Evolutionary conservation across 257 asterid species (phyloP).

Genomic region (Solanum habrochaites): DNA sequence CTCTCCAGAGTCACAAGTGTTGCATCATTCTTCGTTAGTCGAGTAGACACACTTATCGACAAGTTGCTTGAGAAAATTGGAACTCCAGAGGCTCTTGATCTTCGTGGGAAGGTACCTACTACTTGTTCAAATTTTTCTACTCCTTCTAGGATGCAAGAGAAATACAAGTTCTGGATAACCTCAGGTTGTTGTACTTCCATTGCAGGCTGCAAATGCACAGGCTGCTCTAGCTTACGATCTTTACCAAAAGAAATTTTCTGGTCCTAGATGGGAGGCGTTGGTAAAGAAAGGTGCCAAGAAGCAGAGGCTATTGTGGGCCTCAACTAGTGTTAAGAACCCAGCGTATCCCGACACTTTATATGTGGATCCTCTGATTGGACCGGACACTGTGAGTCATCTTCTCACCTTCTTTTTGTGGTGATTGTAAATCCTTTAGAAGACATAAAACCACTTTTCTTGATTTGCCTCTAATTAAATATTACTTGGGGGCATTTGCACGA

Average conservation of each 20-base stretch:
- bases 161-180: background rate
- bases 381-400: conserved; percentile 72
- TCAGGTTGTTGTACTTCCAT: background rate
- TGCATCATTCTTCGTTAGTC: conserved; percentile 95
- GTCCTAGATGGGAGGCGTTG: conserved; percentile 98
- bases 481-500: background rate
- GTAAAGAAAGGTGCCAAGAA: conserved; percentile 98
- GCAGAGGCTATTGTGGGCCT: conserved; percentile 98
- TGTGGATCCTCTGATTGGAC: conserved; percentile 99
- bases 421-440: conserved; percentile 4
- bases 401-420: conserved; percentile 11
- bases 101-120: conserved; percentile 82
- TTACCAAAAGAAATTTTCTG: conserved; percentile 93
- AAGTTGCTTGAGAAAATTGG: conserved; percentile 96
- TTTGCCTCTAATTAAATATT: background rate
- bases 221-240: conserved; percentile 90
- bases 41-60: conserved; percentile 92
- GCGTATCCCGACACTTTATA: conserved; percentile 92
- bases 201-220: conserved; percentile 98
- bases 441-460: background rate
- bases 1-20: conserved; percentile 95
- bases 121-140: background rate
- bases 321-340: conserved; percentile 98
- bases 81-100: conserved; percentile 86
- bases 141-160: background rate